Evolutionary conservation across 2,329 filamentous ascomycete species (phyloP), one percentile per base, ranked within the genome.

Genomic region (Neoscytalidium dimidiatum): DNA sequence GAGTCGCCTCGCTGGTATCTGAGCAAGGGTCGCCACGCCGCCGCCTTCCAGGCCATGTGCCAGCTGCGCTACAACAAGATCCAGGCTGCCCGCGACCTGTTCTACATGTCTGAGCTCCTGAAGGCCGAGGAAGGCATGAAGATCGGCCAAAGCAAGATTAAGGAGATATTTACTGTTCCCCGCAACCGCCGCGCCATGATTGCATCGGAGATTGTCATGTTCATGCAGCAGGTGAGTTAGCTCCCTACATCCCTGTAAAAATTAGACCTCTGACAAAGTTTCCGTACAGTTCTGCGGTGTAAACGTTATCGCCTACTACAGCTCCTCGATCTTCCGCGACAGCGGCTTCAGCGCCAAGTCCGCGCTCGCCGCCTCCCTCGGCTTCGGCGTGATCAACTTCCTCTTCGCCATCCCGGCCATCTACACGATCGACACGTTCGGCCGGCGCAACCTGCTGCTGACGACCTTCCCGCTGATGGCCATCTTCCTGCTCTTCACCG

Each of bases 71-170:
- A 77, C 26, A 79, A 80, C 7, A 78, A 82, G 6, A 75, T 86
- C n/a, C 82, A 85, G 66, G 84, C 83, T 1, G 83, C 83, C 0
- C 72, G 84, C 31, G 84, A 86, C 67, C 76, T 82, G 57, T 86
- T 84, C 74, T 86, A 86, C 71, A 73, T 72, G 72, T 64, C 67
- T 1, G 68, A 73, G 64, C 66, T 74, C 67, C 71, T 69, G 67
- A 73, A 69, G 68, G 77, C 69, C 64, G 77, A 72, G 70, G 74
- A 71, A 35, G 72, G 65, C 66, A 77, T 72, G 75, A 77, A 69
- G 57, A 68, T 70, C 53, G 71, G 71, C 38, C 74, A 68, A 69
- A 73, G 67, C 60, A 74, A 53, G 70, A 68, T 74, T n/a, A 70
- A 65, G 58, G 72, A 75, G 46, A 41, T 74, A 5, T 68, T 69